Base-by-base conservation (phyloP, 441 rosid genomes). In the Arabidopsis lyrata region DNA sequence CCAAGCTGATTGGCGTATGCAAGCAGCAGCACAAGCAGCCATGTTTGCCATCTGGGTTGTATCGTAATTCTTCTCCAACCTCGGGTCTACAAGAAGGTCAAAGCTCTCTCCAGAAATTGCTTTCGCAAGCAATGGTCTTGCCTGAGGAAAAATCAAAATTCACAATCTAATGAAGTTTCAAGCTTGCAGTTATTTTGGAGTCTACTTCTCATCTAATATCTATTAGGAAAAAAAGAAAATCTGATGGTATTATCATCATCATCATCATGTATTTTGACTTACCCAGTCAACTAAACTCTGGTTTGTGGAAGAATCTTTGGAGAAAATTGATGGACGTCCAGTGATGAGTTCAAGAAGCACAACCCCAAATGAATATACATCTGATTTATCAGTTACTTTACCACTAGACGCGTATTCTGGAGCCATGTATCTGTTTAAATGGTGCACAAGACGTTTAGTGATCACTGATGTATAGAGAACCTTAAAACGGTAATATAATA, bases 261-360 rank as follows among this genome's bases (percentile, higher is more conserved):
- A 22, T 29, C 35, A 44, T 49, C 22, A 45, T 45, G 55, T 39
- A 24, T n/a, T 27, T 14, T 60, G 64, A 74, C 80, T 68, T 18
- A 86, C 88, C 88, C 86, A 86, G 44, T 83, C 82, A 56, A 86
- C 86, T 72, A 83, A 74, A 71, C 84, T 77, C 52, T 53, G 81
- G 63, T 83, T 70, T 48, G 67, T 67, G 53, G 45, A 63, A 15
- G 81, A 41, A 38, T 78, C 80, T 50, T 59, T 72, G 44, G 76
- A 20, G 34, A 57, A 79, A 35, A 84, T 76, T 3, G 87, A 70
- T 20, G 80, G 81, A 55, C 77, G 84, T 75, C 87, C 90, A 0
- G 84, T 84, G 65, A 86, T 80, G 66, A 86, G 85, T 73, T 86
- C 90, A n/a, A 86, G 70, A 72, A 86, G 86, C 82, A 84, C 63